Evolutionary conservation across 129 eudicot genomes (phyloP), one percentile per base, ranked within the genome.

Genomic region (sunflower (Helianthus annuus)): DNA sequence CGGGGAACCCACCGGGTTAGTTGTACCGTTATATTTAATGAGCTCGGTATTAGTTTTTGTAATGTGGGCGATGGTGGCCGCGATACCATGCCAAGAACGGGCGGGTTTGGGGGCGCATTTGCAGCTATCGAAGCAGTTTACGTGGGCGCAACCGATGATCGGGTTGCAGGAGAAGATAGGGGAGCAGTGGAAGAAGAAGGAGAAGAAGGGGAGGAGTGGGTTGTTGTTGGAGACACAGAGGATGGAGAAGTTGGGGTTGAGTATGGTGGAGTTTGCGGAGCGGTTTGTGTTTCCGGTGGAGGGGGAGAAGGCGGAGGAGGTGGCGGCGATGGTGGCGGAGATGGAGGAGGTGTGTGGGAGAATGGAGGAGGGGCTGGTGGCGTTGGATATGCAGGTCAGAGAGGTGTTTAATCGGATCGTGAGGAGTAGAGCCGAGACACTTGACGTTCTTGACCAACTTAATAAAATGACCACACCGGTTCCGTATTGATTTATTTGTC

Each of bases 11-110:
- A 85, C 82, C 0, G 92, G 97, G 3, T 59, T 90, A 44, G 91
- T 89, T 4, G 29, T 80, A 24, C 90, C 93, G 1, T 85, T 94
- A 11, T 86, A 87, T 40, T 60, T 88, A 1, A 90, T 90, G 93
- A 86, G 87, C 55, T 76, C 85, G 0, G 73, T 94, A 29, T 39
- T 94, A 27, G 91, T 88, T 5, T 86, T 94, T 19, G 81, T 83
- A n/a, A 83, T 86, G 98, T 94, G 98, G 98, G 82, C 79, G 1
- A 52, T 94, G 55, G 97, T 90, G 57, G 89, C 98, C 0, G 97
- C 98, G 3, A 64, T 94, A 1, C 98, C 98, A 0, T 90, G 97
- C 22, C 97, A 94, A 29, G 98, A 94, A 39, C 66, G 97, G 57
- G 56, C 80, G 9, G 98, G 97, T 49, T 78, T 94, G 3, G 77